Base-by-base conservation (phyloP, 768 basidiomycete species). In the Leucocoprinus leucothites region DNA sequence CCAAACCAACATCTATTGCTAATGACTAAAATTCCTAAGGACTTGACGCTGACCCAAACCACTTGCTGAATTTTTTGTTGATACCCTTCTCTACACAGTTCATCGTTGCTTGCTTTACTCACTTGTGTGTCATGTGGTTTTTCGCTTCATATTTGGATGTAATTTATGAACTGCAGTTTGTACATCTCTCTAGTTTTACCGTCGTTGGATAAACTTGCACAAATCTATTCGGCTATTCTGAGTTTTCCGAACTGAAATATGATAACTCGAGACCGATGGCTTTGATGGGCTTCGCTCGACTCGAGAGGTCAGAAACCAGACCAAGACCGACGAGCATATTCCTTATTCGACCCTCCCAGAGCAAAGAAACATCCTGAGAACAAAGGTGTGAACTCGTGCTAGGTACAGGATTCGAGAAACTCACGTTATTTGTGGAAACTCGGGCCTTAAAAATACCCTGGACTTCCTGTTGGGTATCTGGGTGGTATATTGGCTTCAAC, bases 301-400 rank as follows among this genome's bases (percentile, higher is more conserved):
- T 90, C 2, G 90, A 84, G 13, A 98, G 78, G 67, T 98, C 92
- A 2, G 93, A 92, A n/a, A 94, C 81, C 14, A 97, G 85, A 4
- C 96, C 96, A 25, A 96, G 68, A 60, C 94, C 90, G 59, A 98
- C 84, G 7, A 98, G 74, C 76, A 94, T 86, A 62, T 94, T 93
- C 50, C 87, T 82, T 63, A 98, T 69, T 19, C 95, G 85, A 13
- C 95, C 94, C 72, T 97, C 93, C 91, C 96, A 98, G 67, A 97
- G 82, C 38, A 98, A 66, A 3, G 95, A 89, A 18, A 98, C 78
- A 58, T 94, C 89, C 94, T 94, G 56, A 50, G 16, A 49, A 31
- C 52, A 13, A 34, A 56, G 8, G 16, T 57, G 14, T 53, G n/a
- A 11, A 13, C 19, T 28, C 47, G 18, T 40, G 35, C 36, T 38